phyloP scores from a whole-genome alignment of 441 rosid species.

The Populus tomentosa region DNA sequence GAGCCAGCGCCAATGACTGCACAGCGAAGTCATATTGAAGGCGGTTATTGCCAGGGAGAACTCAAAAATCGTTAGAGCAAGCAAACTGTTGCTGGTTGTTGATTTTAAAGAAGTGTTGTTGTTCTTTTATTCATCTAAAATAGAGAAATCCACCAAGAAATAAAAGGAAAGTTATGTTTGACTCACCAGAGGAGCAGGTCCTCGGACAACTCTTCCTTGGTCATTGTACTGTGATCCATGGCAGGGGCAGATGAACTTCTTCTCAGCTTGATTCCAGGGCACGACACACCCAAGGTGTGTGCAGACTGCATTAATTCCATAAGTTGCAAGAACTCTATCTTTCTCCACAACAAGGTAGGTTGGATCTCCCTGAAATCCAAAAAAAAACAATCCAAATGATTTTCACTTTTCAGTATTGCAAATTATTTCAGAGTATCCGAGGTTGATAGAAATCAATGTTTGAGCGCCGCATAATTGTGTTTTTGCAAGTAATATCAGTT shows the following conservation, averaged over 20 bases:
- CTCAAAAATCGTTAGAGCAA: neutral
- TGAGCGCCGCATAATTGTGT: too few species aligned
- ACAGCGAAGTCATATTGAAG: neutral
- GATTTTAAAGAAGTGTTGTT: neutral
- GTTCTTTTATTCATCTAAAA: neutral
- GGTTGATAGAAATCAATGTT: too few species aligned
- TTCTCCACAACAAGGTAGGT: constrained; percentile 96
- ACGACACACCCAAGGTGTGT: constrained; percentile 98
- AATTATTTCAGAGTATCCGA: neutral
- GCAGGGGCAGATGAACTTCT: constrained; percentile 96
- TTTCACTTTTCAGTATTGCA: neutral
- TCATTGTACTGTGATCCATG: constrained; percentile 98
- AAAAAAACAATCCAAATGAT: neutral
- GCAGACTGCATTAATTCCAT: constrained; percentile 85
- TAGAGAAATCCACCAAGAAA: neutral
- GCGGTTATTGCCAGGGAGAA: neutral
- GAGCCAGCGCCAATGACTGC: constrained; percentile 91
- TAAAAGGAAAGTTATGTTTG: neutral
- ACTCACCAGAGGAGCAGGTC: constrained; percentile 95
- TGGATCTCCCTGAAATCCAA: constrained; percentile 77
- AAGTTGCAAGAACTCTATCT: constrained; percentile 78
- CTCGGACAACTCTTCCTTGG: constrained; percentile 94
- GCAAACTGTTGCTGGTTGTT: neutral
- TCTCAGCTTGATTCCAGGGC: constrained; percentile 85
- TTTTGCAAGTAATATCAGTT: too few species aligned